phyloP scores from a whole-genome alignment of 495 filamentous ascomycete species.

The Jackrogersella minutella region DNA sequence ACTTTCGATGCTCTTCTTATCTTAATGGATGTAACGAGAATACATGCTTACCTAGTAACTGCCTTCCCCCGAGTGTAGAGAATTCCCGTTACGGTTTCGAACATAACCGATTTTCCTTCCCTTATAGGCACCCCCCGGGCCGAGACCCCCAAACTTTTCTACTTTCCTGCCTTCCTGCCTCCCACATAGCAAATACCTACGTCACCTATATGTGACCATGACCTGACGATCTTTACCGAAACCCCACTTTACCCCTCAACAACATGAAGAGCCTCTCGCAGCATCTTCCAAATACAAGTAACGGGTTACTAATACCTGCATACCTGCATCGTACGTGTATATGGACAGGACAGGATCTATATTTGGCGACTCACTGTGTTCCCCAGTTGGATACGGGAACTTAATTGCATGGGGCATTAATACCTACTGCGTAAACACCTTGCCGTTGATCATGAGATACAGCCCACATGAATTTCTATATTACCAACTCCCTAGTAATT shows the following conservation, averaged over 20 bases:
- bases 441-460: constrained; percentile 33
- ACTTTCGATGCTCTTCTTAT: too few relatives aligned
- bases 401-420: constrained; percentile 15
- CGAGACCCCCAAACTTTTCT: constrained; percentile 14
- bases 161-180: too few relatives aligned
- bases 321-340: constrained; percentile 12
- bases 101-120: neutral
- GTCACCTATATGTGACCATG: constrained; percentile 37
- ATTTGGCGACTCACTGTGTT: constrained; percentile 8
- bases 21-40: too few relatives aligned
- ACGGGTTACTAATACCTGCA: neutral
- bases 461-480: constrained; percentile 33
- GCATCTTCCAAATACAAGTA: neutral
- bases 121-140: constrained; percentile 17
- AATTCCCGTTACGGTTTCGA: constrained; percentile 13
- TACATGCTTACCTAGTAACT: too few relatives aligned
- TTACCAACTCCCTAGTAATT: constrained; percentile 31
- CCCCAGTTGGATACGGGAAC: neutral
- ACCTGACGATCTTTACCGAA: constrained; percentile 39
- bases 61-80: too few relatives aligned
- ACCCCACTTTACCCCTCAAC: constrained; percentile 39
- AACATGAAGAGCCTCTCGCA: constrained; percentile 29
- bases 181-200: too few relatives aligned
- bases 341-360: too few relatives aligned
- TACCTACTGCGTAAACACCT: too few relatives aligned